Conservation (phyloP, 495 filamentous ascomycete species). For the Penicillium bialowiezense region DNA sequence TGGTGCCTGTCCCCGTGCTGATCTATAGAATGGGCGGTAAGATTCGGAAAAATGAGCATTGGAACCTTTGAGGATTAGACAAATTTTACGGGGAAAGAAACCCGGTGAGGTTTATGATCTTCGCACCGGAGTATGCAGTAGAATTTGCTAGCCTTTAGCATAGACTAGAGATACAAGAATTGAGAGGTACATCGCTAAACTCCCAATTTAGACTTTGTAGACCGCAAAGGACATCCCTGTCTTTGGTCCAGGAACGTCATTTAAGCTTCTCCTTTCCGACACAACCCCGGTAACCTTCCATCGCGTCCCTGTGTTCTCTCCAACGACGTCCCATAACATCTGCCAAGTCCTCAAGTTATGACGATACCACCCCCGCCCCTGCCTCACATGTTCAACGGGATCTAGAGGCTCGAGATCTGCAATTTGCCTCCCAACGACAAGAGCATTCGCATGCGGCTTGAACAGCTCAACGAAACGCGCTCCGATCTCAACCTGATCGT, state of each 20-base stretch:
- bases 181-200: too few species aligned
- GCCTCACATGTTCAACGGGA: background rate
- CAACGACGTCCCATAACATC: background rate
- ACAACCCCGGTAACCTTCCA: background rate
- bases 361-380: background rate
- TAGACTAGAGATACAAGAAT: too few species aligned
- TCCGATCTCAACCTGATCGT: background rate
- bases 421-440: background rate
- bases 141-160: too few species aligned
- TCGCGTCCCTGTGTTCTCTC: background rate
- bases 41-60: too few species aligned
- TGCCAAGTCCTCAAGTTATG: background rate
- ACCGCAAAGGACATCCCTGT: too few species aligned
- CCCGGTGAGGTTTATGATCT: too few species aligned
- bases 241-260: background rate
- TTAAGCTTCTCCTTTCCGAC: too few species aligned
- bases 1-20: constrained; percentile 48
- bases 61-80: too few species aligned
- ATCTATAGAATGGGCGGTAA: constrained; percentile 29
- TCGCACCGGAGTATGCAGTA: too few species aligned
- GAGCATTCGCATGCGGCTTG: background rate
- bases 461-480: background rate
- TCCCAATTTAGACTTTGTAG: too few species aligned
- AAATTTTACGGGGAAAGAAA: too few species aligned
- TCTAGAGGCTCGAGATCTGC: background rate